Evolutionary conservation across 176 grass and related monocot species (phyloP), one percentile per base, ranked within the genome.

Genomic region (Aechmea fasciata): DNA sequence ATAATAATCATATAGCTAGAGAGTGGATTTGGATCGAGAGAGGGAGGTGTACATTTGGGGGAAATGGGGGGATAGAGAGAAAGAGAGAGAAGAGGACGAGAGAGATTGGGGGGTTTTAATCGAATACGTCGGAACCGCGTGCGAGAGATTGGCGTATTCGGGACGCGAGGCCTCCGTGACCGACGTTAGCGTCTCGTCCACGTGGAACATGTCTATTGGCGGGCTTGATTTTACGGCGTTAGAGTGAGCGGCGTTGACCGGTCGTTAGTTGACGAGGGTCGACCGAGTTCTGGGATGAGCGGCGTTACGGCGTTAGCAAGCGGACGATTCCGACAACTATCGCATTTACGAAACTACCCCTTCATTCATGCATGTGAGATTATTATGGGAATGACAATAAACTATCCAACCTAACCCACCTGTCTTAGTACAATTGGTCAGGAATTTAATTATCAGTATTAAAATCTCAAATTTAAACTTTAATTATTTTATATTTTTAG

Each of bases 41-140:
- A 50, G 1, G 52, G 67, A 0, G 51, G 24, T 0, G 26, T 13
- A 15, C 22, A 2, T 15, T 54, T 1, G 7, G 3, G 15, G 13
- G 1, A 9, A 9, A 59, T 1, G 8, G 28, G 22, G 50, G 51
- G 65, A 23, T 23, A 23, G 22, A 23, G 2, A 49, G 71, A 24
- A 33, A 57, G 48, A 2, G 69, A 13, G 17, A 47, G 13, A 1
- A 1, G n/a, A 12, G 10, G 65, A 3, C 1, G 33, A 7, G 33
- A 47, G 65, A 67, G 33, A 12, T 47, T 8, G 48, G 23, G 22
- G 49, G 69, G 11, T 65, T 71, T 72, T 79, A 79, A 71, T 62
- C 69, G 68, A 63, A 49, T 15, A 12, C 48, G 29, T 15, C 10
- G 51, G 23, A 71, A 78, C 57, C 61, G 77, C 77, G 77, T 79